These are phyloP conservation scores for Backusella macrospora DNA, from an alignment of 192 early-diverging fungal species.

Conservation along the genomic window DNA sequence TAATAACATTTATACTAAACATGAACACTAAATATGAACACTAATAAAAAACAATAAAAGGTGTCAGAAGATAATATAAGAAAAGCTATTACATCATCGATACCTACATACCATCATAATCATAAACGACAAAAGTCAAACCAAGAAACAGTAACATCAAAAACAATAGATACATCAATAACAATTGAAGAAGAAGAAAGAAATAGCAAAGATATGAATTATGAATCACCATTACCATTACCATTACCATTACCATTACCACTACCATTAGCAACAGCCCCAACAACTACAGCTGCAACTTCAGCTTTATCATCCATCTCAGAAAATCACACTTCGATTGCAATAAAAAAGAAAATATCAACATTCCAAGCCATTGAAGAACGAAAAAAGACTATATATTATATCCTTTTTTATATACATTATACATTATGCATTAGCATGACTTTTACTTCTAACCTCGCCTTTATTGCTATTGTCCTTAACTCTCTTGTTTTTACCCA, in stretches of 20 bases:
- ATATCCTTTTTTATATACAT: slow-evolving; percentile 8
- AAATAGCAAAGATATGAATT: neutral
- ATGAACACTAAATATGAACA: neutral
- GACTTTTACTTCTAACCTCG: neutral
- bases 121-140: slow-evolving; percentile 4
- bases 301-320: neutral
- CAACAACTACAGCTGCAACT: neutral
- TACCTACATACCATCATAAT: neutral
- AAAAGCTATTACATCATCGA: slow-evolving; percentile 7
- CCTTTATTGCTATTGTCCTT: neutral
- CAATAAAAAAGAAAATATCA: slow-evolving; percentile 5
- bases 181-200: neutral
- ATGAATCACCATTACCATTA: neutral
- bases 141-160: neutral
- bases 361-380: slow-evolving; percentile 5
- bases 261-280: neutral
- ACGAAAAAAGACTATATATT: neutral
- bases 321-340: neutral
- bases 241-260: neutral
- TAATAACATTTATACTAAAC: neutral
- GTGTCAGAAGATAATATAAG: slow-evolving; percentile 1
- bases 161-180: neutral
- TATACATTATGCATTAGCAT: too few species aligned
- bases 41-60: neutral
- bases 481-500: slow-evolving; percentile 9